These are phyloP conservation scores for Microbotryomycetes sp. DNA, from an alignment of 1,284 basidiomycete genomes.

Conservation along the genomic window DNA sequence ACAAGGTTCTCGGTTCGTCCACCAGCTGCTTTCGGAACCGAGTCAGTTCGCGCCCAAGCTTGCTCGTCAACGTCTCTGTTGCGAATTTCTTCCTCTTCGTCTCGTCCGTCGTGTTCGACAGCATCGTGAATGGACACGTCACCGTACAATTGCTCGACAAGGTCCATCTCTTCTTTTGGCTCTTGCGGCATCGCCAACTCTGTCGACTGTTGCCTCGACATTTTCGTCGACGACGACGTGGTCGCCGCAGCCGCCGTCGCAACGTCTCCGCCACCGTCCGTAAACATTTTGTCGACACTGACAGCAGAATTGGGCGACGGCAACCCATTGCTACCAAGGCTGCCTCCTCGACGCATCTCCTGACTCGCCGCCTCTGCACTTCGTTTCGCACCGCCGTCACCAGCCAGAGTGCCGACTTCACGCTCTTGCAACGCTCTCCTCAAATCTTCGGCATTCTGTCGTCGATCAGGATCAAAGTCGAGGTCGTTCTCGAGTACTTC, in stretches of 20 bases:
- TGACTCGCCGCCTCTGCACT: background rate
- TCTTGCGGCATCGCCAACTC: background rate
- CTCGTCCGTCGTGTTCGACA: constrained; percentile 1
- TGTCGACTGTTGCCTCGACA: background rate
- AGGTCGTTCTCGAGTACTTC: constrained; percentile 88
- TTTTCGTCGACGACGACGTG: background rate
- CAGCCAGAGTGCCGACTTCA: constrained; percentile 11
- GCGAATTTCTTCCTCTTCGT: constrained; percentile 28
- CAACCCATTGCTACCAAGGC: background rate
- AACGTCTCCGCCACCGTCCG: background rate
- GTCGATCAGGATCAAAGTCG: constrained; percentile 81
- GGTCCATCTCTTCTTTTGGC: constrained; percentile 75
- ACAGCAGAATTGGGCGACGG: too few relatives aligned
- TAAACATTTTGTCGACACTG: background rate
- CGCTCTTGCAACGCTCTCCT: constrained; percentile 30
- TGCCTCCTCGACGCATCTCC: constrained; percentile 36
- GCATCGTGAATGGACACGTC: constrained; percentile 58
- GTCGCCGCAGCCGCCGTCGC: background rate
- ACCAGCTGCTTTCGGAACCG: too few relatives aligned
- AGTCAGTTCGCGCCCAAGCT: constrained; percentile 32
- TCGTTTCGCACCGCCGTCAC: background rate
- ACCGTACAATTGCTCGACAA: constrained; percentile 89
- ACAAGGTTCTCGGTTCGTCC: constrained; percentile 1
- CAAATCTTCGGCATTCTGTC: constrained; percentile 54
- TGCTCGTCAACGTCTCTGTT: constrained; percentile 37